phyloP scores from a whole-genome alignment of 1,139 yeast genomes.

The Scheffersomyces segobiensis region DNA sequence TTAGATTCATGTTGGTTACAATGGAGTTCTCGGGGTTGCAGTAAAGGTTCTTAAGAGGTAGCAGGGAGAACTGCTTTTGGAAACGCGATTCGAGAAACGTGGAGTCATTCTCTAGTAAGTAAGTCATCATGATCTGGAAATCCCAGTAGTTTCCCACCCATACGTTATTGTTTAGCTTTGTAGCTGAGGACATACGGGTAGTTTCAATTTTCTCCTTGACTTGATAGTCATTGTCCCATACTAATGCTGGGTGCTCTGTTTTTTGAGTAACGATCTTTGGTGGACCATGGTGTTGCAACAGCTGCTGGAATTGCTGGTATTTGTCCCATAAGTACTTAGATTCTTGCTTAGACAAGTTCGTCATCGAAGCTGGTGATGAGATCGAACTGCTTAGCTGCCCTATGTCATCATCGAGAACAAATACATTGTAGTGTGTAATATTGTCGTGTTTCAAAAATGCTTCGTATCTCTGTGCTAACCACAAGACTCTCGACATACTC shows the following conservation, averaged over 20 bases:
- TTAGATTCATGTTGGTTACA: slow-evolving; percentile 27
- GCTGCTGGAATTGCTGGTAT: neutral
- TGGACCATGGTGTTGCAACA: neutral
- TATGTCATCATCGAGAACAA: slow-evolving; percentile 11
- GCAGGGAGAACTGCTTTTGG: slow-evolving; percentile 3
- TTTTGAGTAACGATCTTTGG: neutral
- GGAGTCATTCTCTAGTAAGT: slow-evolving; percentile 16
- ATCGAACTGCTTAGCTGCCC: neutral
- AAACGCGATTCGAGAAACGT: slow-evolving; percentile 6
- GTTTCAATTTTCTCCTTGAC: slow-evolving; percentile 80
- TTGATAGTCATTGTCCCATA: slow-evolving; percentile 72
- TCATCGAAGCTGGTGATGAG: slow-evolving; percentile 4
- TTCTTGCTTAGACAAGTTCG: slow-evolving; percentile 4
- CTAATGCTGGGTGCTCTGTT: neutral
- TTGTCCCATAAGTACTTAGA: slow-evolving; percentile 5
- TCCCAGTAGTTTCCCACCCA: slow-evolving; percentile 81
- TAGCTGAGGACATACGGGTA: slow-evolving; percentile 79
- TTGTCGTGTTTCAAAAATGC: slow-evolving; percentile 13
- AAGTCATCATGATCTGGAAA: slow-evolving; percentile 36
- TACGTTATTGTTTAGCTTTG: slow-evolving; percentile 54
- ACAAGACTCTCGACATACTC: slow-evolving; percentile 49
- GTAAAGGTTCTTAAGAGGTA: slow-evolving; percentile 33
- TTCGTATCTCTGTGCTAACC: slow-evolving; percentile 53
- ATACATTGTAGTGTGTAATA: slow-evolving; percentile 17
- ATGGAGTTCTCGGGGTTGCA: slow-evolving; percentile 55